Evolutionary conservation across 441 rosid species (phyloP).

Genomic region (Mallotus japonicus): DNA sequence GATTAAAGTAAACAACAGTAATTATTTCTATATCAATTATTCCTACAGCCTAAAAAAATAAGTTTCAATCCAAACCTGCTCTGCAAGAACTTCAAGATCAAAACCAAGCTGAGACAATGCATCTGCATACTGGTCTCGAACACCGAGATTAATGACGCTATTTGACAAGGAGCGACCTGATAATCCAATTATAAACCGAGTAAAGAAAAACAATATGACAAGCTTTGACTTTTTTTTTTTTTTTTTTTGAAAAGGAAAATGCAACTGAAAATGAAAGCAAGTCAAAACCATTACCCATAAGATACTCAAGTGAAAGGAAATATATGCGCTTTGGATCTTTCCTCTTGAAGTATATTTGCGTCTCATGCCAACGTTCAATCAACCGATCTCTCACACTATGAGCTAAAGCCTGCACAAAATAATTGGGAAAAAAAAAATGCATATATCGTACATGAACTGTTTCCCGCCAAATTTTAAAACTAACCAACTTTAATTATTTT

Average conservation of each 20-base stretch:
- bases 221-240: no score
- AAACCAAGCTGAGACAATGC: slow-evolving; percentile 55
- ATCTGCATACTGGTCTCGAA: slow-evolving; percentile 45
- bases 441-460: background rate
- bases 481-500: background rate
- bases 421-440: background rate
- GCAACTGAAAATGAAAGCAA: background rate
- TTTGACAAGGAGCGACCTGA: slow-evolving; percentile 54
- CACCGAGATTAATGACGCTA: slow-evolving; percentile 52
- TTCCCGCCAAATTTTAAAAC: slow-evolving; percentile 41
- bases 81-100: slow-evolving; percentile 54
- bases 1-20: no score
- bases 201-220: no score
- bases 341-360: slow-evolving; percentile 44
- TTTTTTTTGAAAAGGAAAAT: no score
- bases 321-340: slow-evolving; percentile 52
- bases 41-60: no score
- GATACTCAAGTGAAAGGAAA: slow-evolving; percentile 56
- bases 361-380: slow-evolving; percentile 56
- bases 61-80: slow-evolving; percentile 41
- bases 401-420: slow-evolving; percentile 40
- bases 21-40: no score
- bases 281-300: slow-evolving; percentile 36
- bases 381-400: slow-evolving; percentile 51
- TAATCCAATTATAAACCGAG: slow-evolving; percentile 1